phyloP scores from a whole-genome alignment of 225 moss, liverwort and hornwort species.

The Pseudoscleropodium purum region DNA sequence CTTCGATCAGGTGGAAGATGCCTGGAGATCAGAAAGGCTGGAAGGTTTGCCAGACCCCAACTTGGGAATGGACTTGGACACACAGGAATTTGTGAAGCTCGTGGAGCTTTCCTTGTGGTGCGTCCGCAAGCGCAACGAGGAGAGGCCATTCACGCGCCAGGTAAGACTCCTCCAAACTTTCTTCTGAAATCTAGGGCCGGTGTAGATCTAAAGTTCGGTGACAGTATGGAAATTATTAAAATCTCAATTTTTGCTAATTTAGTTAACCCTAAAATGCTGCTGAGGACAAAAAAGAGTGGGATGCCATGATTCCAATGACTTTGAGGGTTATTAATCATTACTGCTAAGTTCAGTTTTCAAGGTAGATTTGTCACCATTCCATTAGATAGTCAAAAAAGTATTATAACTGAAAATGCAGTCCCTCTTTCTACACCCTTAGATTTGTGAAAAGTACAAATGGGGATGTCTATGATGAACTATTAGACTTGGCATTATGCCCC shows the following conservation, averaged over 20 bases:
- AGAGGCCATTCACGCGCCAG: not conserved
- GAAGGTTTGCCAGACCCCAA: not conserved
- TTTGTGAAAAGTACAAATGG: too few species aligned
- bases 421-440: too few species aligned
- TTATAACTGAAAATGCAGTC: too few species aligned
- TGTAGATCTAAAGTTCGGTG: not conserved
- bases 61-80: not conserved
- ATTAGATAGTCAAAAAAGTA: too few species aligned
- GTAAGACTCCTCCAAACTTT: not conserved
- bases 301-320: not conserved
- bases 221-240: not conserved
- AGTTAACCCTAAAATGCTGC: not conserved
- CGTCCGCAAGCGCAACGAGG: not conserved
- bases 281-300: too few species aligned
- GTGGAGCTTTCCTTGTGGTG: not conserved
- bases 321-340: too few species aligned
- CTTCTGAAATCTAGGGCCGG: not conserved
- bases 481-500: too few species aligned
- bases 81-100: not conserved
- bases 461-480: too few species aligned
- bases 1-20: not conserved
- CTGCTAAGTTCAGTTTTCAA: too few species aligned
- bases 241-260: not conserved
- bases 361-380: too few species aligned
- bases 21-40: not conserved